Conservation (phyloP, 2,329 filamentous ascomycete species). For the Lecanoromycetidae sp. region DNA sequence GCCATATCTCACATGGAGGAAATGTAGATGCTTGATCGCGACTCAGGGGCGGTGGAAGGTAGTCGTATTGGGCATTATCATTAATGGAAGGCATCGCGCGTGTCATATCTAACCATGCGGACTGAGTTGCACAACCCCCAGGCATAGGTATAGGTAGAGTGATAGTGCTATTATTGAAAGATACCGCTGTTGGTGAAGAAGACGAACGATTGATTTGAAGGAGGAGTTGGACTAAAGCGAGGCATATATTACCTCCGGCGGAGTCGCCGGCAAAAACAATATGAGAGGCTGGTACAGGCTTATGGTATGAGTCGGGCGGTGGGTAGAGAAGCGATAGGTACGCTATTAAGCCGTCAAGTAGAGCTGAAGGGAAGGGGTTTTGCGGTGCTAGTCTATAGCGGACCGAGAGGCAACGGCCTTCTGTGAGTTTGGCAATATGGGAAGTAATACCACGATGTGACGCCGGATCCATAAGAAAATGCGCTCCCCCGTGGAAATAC, state of each 20-base stretch:
- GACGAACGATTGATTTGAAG: slow-evolving; percentile 45
- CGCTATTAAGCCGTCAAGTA: slow-evolving; percentile 60
- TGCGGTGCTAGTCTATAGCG: slow-evolving; percentile 66
- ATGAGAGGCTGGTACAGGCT: slow-evolving; percentile 49
- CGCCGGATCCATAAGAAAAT: slow-evolving; percentile 58
- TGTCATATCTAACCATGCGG: slow-evolving; percentile 61
- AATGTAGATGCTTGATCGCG: slow-evolving; percentile 27
- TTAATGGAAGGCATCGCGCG: slow-evolving; percentile 48
- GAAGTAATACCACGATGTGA: slow-evolving; percentile 50
- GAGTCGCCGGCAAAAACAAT: slow-evolving; percentile 65
- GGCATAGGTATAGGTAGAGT: slow-evolving; percentile 51
- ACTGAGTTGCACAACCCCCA: slow-evolving; percentile 49
- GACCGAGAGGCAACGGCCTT: slow-evolving; percentile 55
- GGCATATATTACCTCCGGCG: slow-evolving; percentile 59
- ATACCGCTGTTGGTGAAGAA: slow-evolving; percentile 3
- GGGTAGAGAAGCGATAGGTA: slow-evolving; percentile 66
- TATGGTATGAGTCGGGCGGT: slow-evolving; percentile 51
- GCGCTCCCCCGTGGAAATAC: slow-evolving; percentile 67
- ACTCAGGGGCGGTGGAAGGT: slow-evolving; percentile 39
- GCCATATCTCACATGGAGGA: slow-evolving; percentile 46
- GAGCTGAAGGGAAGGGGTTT: slow-evolving; percentile 58
- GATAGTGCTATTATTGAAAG: slow-evolving; percentile 39
- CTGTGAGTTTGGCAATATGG: slow-evolving; percentile 52
- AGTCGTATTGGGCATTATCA: slow-evolving; percentile 47
- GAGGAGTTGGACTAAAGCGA: slow-evolving; percentile 56